Conservation (phyloP, 805 yeast species). For the Ogataea methanolica region DNA sequence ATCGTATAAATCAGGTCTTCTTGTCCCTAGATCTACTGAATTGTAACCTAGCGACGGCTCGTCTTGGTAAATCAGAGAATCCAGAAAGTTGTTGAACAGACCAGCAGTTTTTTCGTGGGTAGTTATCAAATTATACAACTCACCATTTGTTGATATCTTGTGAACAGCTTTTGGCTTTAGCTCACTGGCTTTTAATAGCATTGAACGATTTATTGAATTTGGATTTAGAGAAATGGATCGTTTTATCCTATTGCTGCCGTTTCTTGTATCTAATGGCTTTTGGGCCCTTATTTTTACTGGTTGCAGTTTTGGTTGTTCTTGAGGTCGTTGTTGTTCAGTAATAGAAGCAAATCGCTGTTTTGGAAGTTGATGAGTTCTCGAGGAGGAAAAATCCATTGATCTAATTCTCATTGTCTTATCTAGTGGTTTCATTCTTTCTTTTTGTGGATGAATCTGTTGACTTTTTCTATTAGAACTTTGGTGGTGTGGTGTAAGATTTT, state of each 20-base stretch:
- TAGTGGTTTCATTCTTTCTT: not conserved
- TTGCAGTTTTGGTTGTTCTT: not conserved
- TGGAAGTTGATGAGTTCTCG: not conserved
- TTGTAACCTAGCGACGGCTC: constrained; percentile 1
- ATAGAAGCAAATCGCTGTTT: not conserved
- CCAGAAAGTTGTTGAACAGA: constrained; percentile 6
- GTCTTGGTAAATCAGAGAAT: not conserved
- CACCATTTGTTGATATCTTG: constrained; percentile 6
- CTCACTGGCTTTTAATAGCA: not conserved
- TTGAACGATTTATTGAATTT: not conserved
- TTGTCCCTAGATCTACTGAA: constrained; percentile 14
- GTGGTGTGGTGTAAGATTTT: constrained; percentile 6
- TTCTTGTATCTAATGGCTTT: not conserved
- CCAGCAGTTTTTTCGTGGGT: constrained; percentile 4
- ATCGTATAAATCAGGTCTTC: constrained; percentile 17
- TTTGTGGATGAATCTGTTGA: constrained; percentile 1
- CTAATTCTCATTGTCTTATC: constrained; percentile 11
- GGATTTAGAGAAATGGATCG: not conserved
- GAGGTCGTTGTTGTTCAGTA: not conserved
- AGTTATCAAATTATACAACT: constrained; percentile 4
- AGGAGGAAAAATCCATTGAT: constrained; percentile 6
- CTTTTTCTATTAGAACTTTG: not conserved
- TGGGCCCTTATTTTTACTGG: not conserved
- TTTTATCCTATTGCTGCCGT: not conserved
- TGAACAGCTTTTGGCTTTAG: not conserved